Base-by-base conservation (phyloP, 1,139 yeast genomes). In the Pichia sp. region DNA sequence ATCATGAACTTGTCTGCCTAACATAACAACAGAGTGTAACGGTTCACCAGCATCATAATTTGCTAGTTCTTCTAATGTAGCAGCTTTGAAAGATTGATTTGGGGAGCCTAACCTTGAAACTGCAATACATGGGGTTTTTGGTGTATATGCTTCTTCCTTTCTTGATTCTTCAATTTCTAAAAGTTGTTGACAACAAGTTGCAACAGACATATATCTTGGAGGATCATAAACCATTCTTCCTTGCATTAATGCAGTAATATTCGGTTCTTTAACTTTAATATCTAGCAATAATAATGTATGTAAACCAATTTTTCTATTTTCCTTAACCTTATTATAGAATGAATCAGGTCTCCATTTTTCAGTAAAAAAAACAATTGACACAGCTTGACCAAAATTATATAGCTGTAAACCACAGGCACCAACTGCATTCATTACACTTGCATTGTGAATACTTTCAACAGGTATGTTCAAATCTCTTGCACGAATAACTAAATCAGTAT, bases 341-440 rank as follows among this genome's bases (percentile, higher is more conserved):
- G 96, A 86, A 67, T 91, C 98, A 1, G 99, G 99, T 67, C 88
- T 85, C 99, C 99, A 93, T 55, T 75, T 73, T 42, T 91, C 98
- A 30, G 96, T 91, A 76, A 93, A 93, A 68, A 93, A 93, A 5
- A 93, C 99, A 67, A 93, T 76, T 1, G 97, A 89, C 18, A 93
- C 95, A 16, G 98, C 90, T 71, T 93, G 99, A 10, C 99, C 99
- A 70, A 91, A 93, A 62, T 87, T 91, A 70, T 93, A 93, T 56
- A 93, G 76, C 69, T 93, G 99, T 58, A 93, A 76, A 28, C 99
- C 99, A 73, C 97, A 90, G 1, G 97, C 96, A 16, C 99, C 99
- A 28, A 93, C 96, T 0, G 99, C 99, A 67, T 93, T 93, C 97
- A 93, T 90, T 27, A 93, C 95, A 28, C 96, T 87, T 3, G 99